A percentile compares a stretch with the other conserved stretches of the same genome.
phyloP scores from a whole-genome alignment of 768 basidiomycete species.

The Suillus bovinus region DNA sequence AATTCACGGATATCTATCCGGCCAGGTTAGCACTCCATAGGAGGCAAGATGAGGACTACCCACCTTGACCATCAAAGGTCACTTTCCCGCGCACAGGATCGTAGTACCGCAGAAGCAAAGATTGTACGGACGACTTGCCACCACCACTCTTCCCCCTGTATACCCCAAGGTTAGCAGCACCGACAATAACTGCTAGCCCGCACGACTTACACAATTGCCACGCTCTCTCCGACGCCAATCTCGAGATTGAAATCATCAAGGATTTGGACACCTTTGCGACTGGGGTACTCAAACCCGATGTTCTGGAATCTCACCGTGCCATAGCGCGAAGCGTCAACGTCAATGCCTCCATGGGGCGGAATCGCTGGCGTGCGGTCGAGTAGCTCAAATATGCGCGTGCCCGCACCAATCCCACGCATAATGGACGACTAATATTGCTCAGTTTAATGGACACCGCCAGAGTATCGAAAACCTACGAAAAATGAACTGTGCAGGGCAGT shows the following conservation, averaged over 20 bases:
- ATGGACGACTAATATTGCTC: conserved; percentile 66
- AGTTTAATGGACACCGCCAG: neutral
- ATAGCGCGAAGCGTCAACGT: conserved; percentile 53
- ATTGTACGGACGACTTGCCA: conserved; percentile 92
- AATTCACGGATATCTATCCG: conserved; percentile 81
- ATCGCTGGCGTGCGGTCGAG: conserved; percentile 81
- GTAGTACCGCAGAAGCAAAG: conserved; percentile 85
- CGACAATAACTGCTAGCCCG: conserved; percentile 4
- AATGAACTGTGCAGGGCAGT: conserved; percentile 31
- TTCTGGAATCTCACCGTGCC: conserved; percentile 81
- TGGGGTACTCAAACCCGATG: conserved; percentile 89
- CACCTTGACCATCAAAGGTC: conserved; percentile 85
- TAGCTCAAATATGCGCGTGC: conserved; percentile 91
- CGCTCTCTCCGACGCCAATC: conserved; percentile 80
- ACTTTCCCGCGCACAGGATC: conserved; percentile 83
- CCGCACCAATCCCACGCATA: conserved; percentile 96
- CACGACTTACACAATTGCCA: conserved; percentile 84
- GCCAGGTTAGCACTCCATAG: conserved; percentile 7
- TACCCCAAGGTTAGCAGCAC: conserved; percentile 9
- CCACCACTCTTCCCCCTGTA: conserved; percentile 87
- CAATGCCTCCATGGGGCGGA: conserved; percentile 59
- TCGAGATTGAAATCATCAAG: conserved; percentile 82
- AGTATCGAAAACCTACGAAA: conserved; percentile 33
- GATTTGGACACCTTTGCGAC: conserved; percentile 76
- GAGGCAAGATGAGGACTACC: conserved; percentile 14